These are phyloP conservation scores for Dactylonectria macrodidyma DNA, from an alignment of 2,329 filamentous ascomycete species.

Conservation along the genomic window DNA sequence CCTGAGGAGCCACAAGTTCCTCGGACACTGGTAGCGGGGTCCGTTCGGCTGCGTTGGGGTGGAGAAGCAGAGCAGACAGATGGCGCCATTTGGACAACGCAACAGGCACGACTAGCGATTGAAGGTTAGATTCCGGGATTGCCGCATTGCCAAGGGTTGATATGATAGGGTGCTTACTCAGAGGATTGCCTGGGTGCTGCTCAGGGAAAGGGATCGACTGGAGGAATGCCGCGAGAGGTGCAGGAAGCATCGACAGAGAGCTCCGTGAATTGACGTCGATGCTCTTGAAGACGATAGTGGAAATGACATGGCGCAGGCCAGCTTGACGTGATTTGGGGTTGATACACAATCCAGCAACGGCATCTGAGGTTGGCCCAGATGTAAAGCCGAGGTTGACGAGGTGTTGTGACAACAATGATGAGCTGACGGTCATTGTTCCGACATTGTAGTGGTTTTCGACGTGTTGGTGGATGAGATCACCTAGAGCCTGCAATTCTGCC, in stretches of 20 bases:
- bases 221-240: constrained; percentile 50
- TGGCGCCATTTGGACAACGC: constrained; percentile 59
- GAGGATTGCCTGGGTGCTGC: constrained; percentile 39
- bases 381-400: constrained; percentile 49
- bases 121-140: no score
- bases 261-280: constrained; percentile 48
- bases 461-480: constrained; percentile 57
- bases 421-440: constrained; percentile 39
- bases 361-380: constrained; percentile 25
- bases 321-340: constrained; percentile 50
- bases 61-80: constrained; percentile 60
- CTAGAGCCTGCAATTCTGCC: constrained; percentile 52
- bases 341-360: constrained; percentile 50
- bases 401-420: constrained; percentile 38
- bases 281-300: constrained; percentile 54
- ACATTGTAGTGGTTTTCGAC: constrained; percentile 57
- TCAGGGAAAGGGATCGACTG: constrained; percentile 49
- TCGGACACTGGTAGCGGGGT: constrained; percentile 52
- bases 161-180: constrained; percentile 47
- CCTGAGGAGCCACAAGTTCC: constrained; percentile 49
- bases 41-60: constrained; percentile 54
- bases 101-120: constrained; percentile 37
- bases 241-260: constrained; percentile 55
- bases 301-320: constrained; percentile 57
- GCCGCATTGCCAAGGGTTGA: no score